A percentile compares a stretch with the other conserved stretches of the same genome.
Evolutionary conservation across 768 basidiomycete species (phyloP).

Genomic region (Tremella mesenterica): DNA sequence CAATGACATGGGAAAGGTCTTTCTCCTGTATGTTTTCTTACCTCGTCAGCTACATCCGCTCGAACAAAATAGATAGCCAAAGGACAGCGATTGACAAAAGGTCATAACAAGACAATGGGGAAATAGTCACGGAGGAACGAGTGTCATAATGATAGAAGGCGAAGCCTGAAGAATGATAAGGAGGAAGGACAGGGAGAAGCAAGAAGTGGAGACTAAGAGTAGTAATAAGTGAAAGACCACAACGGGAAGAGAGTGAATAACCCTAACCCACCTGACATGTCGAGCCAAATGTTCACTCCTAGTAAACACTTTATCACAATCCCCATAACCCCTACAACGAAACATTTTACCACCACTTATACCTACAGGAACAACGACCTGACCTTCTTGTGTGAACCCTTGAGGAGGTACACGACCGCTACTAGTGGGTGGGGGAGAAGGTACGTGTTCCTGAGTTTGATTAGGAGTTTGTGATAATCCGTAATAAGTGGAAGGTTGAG

Average conservation of each 20-base stretch:
- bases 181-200: no score
- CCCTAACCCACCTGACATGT: slow-evolving; percentile 68
- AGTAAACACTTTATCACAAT: slow-evolving; percentile 93
- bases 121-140: no score
- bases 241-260: slow-evolving; percentile 13
- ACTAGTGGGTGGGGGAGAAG: slow-evolving; percentile 32
- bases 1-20: slow-evolving; percentile 95
- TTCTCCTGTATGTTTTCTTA: slow-evolving; percentile 94
- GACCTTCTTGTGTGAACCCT: slow-evolving; percentile 33
- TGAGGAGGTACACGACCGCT: slow-evolving; percentile 13
- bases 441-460: slow-evolving; percentile 20
- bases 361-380: slow-evolving; percentile 36
- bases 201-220: no score
- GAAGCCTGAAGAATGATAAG: no score
- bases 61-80: no score
- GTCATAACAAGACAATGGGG: no score
- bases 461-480: slow-evolving; percentile 23
- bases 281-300: slow-evolving; percentile 90
- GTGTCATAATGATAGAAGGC: no score
- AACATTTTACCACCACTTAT: slow-evolving; percentile 62
- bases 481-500: slow-evolving; percentile 25
- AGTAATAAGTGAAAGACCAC: neutral
- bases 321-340: slow-evolving; percentile 87
- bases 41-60: no score
- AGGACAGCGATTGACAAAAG: no score